These are phyloP conservation scores for Cochlearia excelsa DNA, from an alignment of 345 rosid genomes.

Conservation along the genomic window DNA sequence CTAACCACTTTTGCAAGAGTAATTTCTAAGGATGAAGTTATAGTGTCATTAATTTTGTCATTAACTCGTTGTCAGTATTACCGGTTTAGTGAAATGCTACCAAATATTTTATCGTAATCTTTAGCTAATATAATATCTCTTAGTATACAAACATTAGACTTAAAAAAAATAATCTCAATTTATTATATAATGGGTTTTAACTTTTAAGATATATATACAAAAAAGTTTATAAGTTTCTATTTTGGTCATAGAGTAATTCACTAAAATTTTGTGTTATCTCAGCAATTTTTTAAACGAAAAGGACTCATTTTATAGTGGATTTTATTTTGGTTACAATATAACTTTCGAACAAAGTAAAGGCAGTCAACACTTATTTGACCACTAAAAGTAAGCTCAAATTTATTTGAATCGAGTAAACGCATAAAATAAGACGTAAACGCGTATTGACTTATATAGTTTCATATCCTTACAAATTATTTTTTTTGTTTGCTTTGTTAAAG, in stretches of 20 bases:
- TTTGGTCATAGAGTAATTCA: too few species aligned
- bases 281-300: too few species aligned
- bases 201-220: too few species aligned
- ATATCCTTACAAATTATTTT: too few species aligned
- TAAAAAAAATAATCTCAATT: too few species aligned
- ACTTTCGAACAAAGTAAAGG: constrained; percentile 15
- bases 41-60: neutral
- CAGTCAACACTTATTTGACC: constrained; percentile 13
- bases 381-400: constrained; percentile 1
- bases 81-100: neutral
- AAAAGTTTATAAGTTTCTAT: too few species aligned
- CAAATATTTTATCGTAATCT: too few species aligned
- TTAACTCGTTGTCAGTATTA: neutral
- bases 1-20: neutral
- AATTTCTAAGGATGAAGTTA: neutral
- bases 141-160: too few species aligned
- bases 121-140: too few species aligned
- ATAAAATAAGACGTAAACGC: constrained; percentile 26
- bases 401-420: constrained; percentile 30
- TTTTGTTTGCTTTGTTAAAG: too few species aligned
- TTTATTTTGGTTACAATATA: neutral
- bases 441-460: constrained; percentile 15
- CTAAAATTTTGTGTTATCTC: too few species aligned
- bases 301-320: neutral
- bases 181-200: too few species aligned